Evolutionary conservation across 805 yeast genomes (phyloP), one percentile per base, ranked within the genome.

Genomic region (Pichia cabralensis): DNA sequence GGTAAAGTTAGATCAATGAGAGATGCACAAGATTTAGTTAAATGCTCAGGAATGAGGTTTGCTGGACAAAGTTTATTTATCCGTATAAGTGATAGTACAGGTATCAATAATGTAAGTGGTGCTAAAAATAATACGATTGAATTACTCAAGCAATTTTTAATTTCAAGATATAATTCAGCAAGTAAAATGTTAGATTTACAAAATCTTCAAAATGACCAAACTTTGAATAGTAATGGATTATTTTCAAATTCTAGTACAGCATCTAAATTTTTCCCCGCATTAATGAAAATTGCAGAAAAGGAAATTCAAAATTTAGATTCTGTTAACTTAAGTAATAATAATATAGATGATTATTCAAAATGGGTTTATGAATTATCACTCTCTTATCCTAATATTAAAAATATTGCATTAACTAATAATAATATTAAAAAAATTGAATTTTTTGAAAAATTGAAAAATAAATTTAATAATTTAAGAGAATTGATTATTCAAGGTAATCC

Each of bases 231-330:
- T 14, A 68, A 67, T 40, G 94, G 95, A 0, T 62, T 84, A 34
- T 76, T 86, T 41, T 36, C 55, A 3, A 46, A 44, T 17, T 32
- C 52, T 2, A 41, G 38, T 11, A 69, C 72, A 12, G 60, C 76
- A 5, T 69, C 88, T 11, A 92, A 89, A 56, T 78, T 86, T 69
- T 85, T 89, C 55, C 80, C 85, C 9, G 97, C 97, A 1, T 60
- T 92, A 44, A 74, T 89, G 80, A 82, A 80, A 52, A 58, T 89
- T 8, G 95, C 95, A 1, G 58, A 63, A 4, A 71, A 72, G 34
- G 57, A 57, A 22, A 46, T 47, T 4, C 22, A 53, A n/a, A 74
- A 71, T 19, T 79, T 86, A 4, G 79, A 76, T 21, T 77, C 85
- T 38, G 72, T 88, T 7, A 81, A 78, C 53, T 55, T 85, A 23